Conservation (phyloP, 352 stramenopile species). For the Phytophthora aleatoria region DNA sequence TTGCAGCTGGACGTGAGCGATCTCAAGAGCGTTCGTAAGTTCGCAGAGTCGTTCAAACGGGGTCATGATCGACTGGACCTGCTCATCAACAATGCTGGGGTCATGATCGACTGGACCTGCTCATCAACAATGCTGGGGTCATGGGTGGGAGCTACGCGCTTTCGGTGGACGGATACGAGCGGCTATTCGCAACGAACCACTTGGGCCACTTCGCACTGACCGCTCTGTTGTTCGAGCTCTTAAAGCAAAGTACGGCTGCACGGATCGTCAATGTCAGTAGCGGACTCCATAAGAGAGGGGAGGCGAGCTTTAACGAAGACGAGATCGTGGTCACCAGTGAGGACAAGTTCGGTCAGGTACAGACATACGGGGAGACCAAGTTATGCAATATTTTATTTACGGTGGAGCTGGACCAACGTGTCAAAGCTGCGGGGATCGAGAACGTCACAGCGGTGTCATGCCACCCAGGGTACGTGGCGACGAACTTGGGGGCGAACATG, state of each 20-base stretch:
- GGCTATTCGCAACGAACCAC: slow-evolving; percentile 67
- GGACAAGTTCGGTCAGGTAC: slow-evolving; percentile 37
- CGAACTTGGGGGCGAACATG: slow-evolving; percentile 32
- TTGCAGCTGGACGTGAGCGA: slow-evolving; percentile 49
- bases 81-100: slow-evolving; percentile 68
- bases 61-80: slow-evolving; percentile 45
- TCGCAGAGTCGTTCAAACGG: slow-evolving; percentile 35
- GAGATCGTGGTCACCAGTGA: slow-evolving; percentile 36
- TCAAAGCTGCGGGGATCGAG: slow-evolving; percentile 28
- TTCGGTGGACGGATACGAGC: slow-evolving; percentile 49
- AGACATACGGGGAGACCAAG: slow-evolving; percentile 53
- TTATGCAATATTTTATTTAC: slow-evolving; percentile 61
- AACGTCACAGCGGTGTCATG: slow-evolving; percentile 26
- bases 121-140: slow-evolving; percentile 77
- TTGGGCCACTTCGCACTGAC: slow-evolving; percentile 64
- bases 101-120: slow-evolving; percentile 46
- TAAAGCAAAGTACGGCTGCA: slow-evolving; percentile 30
- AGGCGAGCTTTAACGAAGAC: slow-evolving; percentile 28
- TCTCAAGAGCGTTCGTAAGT: slow-evolving; percentile 40
- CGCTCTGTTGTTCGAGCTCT: slow-evolving; percentile 39
- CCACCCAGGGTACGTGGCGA: slow-evolving; percentile 45
- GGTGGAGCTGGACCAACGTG: slow-evolving; percentile 42
- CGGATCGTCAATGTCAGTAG: slow-evolving; percentile 49
- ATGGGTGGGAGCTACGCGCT: slow-evolving; percentile 41
- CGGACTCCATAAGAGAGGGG: slow-evolving; percentile 29